Evolutionary conservation across 140 eudicot species (phyloP).

Genomic region (Oenanthe javanica): DNA sequence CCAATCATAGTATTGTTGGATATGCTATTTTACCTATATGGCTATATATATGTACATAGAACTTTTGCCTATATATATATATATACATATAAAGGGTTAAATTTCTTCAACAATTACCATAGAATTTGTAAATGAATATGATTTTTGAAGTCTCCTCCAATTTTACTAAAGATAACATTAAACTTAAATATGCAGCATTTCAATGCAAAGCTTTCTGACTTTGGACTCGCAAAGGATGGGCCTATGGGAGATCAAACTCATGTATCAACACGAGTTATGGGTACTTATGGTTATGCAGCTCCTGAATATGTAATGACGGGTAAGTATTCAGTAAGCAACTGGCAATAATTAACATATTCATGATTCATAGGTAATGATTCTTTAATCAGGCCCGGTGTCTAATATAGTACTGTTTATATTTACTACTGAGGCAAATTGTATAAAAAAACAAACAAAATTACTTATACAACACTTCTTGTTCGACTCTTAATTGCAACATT

Average conservation of each 20-base stretch:
- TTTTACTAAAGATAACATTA: not conserved
- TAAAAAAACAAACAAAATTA: not conserved
- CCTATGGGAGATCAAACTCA: conserved; percentile 97
- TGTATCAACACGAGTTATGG: conserved; percentile 98
- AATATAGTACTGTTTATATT: not conserved
- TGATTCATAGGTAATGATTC: not conserved
- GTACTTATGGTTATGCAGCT: conserved; percentile 96
- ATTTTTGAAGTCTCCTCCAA: not conserved
- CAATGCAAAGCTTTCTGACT: conserved; percentile 91
- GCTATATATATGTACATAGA: not conserved
- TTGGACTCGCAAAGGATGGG: conserved; percentile 93
- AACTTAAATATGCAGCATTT: conserved; percentile 49
- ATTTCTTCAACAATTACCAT: not conserved
- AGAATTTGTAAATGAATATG: conserved; percentile 3
- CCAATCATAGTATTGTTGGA: not conserved
- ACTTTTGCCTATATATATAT: not conserved
- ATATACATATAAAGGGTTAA: not conserved
- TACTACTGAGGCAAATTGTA: not conserved
- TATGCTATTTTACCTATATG: not conserved
- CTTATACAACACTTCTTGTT: not conserved
- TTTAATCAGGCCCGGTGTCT: not conserved
- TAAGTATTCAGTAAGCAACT: conserved; percentile 26
- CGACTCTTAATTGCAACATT: not conserved
- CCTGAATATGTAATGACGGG: conserved; percentile 98
- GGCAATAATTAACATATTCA: not conserved